A percentile compares a stretch with the other conserved stretches of the same genome.
Conservation (phyloP, 2,329 filamentous ascomycete species). For the Immersiporthe knoxdaviesiana region DNA sequence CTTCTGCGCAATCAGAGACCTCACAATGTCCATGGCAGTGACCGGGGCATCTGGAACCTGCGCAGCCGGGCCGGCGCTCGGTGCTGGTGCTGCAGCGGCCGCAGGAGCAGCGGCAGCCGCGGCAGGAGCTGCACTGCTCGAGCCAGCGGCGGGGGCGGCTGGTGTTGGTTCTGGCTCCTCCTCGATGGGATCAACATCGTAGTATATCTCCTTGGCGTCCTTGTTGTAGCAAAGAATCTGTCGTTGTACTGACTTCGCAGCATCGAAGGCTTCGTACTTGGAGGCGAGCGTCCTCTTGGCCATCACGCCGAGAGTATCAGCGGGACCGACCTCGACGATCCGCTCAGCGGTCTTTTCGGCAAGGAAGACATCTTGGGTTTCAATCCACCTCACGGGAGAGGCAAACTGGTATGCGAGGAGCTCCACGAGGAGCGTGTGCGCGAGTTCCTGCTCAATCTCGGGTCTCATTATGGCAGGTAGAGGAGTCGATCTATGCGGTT, state of each 20-base stretch:
- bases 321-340: slow-evolving; percentile 96
- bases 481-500: slow-evolving; percentile 28
- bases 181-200: slow-evolving; percentile 92
- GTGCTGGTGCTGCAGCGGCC: slow-evolving; percentile 61
- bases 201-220: slow-evolving; percentile 99
- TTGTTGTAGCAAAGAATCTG: slow-evolving; percentile 99
- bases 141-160: slow-evolving; percentile 50
- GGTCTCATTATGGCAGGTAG: slow-evolving; percentile 75
- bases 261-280: slow-evolving; percentile 98
- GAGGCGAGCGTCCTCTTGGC: slow-evolving; percentile 92
- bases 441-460: slow-evolving; percentile 98
- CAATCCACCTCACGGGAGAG: slow-evolving; percentile 98
- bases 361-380: slow-evolving; percentile 99
- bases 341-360: slow-evolving; percentile 94
- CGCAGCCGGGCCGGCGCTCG: slow-evolving; percentile 83
- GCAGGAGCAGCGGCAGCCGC: slow-evolving; percentile 58
- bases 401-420: slow-evolving; percentile 99
- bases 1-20: slow-evolving; percentile 92
- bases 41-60: slow-evolving; percentile 86
- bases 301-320: slow-evolving; percentile 97
- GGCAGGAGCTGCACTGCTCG: slow-evolving; percentile 57
- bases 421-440: slow-evolving; percentile 97
- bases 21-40: slow-evolving; percentile 84
- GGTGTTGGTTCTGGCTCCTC: slow-evolving; percentile 76
- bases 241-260: slow-evolving; percentile 91